These are phyloP conservation scores for Botryococcus braunii DNA, from an alignment of 163 green algal species.

Conservation along the genomic window DNA sequence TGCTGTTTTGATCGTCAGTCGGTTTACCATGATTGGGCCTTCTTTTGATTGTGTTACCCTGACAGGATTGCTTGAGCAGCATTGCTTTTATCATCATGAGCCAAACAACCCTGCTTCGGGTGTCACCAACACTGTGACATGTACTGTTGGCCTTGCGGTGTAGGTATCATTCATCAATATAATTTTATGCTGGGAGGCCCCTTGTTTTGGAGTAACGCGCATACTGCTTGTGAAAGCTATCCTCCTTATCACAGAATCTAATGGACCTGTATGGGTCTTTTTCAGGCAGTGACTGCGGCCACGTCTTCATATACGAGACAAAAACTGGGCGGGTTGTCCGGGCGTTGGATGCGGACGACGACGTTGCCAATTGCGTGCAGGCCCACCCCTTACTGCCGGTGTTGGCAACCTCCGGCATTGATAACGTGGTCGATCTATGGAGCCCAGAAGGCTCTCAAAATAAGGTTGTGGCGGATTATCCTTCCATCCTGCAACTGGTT, in stretches of 20 bases:
- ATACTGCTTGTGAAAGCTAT: too few relatives aligned
- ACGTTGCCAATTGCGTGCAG: slow-evolving; percentile 77
- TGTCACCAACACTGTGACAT: too few relatives aligned
- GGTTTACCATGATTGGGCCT: too few relatives aligned
- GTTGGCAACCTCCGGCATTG: slow-evolving; percentile 76
- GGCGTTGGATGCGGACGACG: slow-evolving; percentile 45
- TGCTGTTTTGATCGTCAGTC: too few relatives aligned
- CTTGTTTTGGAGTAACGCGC: not conserved
- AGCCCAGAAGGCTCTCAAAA: slow-evolving; percentile 13
- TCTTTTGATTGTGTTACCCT: too few relatives aligned
- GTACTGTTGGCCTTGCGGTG: too few relatives aligned
- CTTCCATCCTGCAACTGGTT: slow-evolving; percentile 1
- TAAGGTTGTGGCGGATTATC: slow-evolving; percentile 28
- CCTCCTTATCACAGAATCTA: too few relatives aligned
- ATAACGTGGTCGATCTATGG: slow-evolving; percentile 55
- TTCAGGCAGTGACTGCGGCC: slow-evolving; percentile 66
- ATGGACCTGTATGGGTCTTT: not conserved
- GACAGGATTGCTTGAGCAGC: too few relatives aligned
- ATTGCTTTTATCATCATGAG: too few relatives aligned
- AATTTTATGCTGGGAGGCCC: not conserved
- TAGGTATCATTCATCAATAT: not conserved
- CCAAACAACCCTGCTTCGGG: too few relatives aligned
- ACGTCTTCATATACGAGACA: slow-evolving; percentile 69
- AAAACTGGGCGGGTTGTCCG: slow-evolving; percentile 18
- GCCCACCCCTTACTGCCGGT: slow-evolving; percentile 61